Conservation (phyloP, 2,329 filamentous ascomycete species). For the Xylaria polymorpha region DNA sequence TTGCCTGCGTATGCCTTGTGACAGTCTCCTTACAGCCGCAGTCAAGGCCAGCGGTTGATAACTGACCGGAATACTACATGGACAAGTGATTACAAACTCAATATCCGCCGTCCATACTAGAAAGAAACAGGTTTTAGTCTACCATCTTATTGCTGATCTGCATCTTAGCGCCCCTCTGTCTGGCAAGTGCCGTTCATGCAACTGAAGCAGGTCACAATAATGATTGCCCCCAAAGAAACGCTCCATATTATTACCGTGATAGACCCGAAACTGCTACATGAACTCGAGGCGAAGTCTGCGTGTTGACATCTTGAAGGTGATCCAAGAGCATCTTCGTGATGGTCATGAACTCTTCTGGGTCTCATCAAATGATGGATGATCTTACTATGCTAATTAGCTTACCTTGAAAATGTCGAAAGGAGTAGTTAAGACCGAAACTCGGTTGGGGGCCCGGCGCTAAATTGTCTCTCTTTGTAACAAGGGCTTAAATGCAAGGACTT, state of each 20-base stretch:
- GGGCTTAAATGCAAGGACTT: too few species aligned
- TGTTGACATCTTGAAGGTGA: constrained; percentile 6
- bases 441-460: constrained; percentile 15
- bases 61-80: neutral
- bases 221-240: constrained; percentile 19
- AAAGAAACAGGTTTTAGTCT: neutral
- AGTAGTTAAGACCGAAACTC: neutral
- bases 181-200: constrained; percentile 1
- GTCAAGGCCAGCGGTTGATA: neutral
- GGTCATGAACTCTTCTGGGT: neutral
- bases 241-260: constrained; percentile 24
- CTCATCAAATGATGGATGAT: too few species aligned
- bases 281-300: neutral
- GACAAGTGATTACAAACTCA: neutral
- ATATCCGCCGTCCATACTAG: neutral
- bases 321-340: neutral
- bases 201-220: constrained; percentile 11
- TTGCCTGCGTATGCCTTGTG: too few species aligned
- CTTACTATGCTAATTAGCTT: neutral
- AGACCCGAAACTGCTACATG: constrained; percentile 13
- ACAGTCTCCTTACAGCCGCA: neutral
- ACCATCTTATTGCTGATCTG: constrained; percentile 15
- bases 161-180: neutral
- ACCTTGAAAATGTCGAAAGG: neutral
- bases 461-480: neutral